Base-by-base conservation (phyloP, 345 rosid species). In the Pistacia vera region DNA sequence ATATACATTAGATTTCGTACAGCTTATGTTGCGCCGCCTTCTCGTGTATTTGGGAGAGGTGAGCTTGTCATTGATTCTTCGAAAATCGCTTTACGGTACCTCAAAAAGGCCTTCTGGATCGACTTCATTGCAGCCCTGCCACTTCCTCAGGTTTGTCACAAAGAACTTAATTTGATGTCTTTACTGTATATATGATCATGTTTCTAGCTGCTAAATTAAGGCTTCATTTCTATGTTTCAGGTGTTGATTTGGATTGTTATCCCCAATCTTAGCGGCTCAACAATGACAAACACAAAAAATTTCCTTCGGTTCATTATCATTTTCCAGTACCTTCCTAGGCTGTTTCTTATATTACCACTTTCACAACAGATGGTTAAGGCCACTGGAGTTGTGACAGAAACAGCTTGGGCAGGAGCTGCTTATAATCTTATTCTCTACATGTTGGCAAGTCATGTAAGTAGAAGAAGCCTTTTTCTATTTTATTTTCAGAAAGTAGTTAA, bases 391-490 rank as follows among this genome's bases (percentile, higher is more conserved):
- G 90, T 92, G 30, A 95, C 96, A 58, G 89, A 95, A 84, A 92
- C 99, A 20, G 96, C 98, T 25, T 92, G 98, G 98, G 99, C 97
- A 0, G 98, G 98, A 36, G 99, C 98, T 22, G 98, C 96, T 14
- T 93, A 93, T 71, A 93, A 95, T 85, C 92, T 95, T 16, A 88
- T 95, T 81, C 89, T 93, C 25, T 95, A 83, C 87, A 95, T 95
- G 92, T 86, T 95, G 75, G 99, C 99, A 83, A 92, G 99, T 89
- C 99, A 95, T 86, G 99, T 95, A 81, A 93, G 95, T 65, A 44
- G 25, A 35, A 22, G 13, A 63, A 61, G 66, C 56, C 66, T n/a
- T 8, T 20, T 11, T 30, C 35, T 9, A 12, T 25, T 5, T 9
- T 48, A 11, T 12, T 48, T 22, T 22, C 22, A 22, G 22, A 22